Conservation (phyloP, 2,329 filamentous ascomycete species). For the Dactylonectria macrodidyma region DNA sequence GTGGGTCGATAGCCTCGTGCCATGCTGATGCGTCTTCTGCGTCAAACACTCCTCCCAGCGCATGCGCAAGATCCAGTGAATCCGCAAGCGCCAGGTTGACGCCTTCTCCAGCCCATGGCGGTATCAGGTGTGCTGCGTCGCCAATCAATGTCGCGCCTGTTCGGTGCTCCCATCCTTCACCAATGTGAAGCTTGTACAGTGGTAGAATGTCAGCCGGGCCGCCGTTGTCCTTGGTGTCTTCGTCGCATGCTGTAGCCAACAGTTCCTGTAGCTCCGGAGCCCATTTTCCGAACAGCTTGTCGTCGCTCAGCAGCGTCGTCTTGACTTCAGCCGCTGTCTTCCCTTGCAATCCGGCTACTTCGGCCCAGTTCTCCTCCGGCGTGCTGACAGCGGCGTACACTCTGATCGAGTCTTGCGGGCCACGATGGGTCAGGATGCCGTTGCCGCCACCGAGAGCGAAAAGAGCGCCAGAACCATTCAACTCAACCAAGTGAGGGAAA, state of each 20-base stretch:
- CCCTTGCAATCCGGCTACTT: neutral
- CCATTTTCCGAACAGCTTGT: slow-evolving; percentile 46
- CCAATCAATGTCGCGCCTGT: slow-evolving; percentile 65
- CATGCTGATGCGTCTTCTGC: neutral
- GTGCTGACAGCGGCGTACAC: slow-evolving; percentile 49
- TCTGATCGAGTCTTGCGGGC: slow-evolving; percentile 48
- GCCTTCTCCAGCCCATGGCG: slow-evolving; percentile 66
- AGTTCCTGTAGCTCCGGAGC: slow-evolving; percentile 46
- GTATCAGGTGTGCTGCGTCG: slow-evolving; percentile 69
- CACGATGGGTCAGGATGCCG: slow-evolving; percentile 53
- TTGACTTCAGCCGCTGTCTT: slow-evolving; percentile 4
- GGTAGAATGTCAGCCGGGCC: slow-evolving; percentile 36
- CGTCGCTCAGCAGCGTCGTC: slow-evolving; percentile 39
- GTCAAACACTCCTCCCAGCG: slow-evolving; percentile 1
- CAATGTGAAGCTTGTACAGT: slow-evolving; percentile 59
- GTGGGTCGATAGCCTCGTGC: neutral
- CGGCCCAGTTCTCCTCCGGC: slow-evolving; percentile 43
- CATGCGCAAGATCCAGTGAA: slow-evolving; percentile 58
- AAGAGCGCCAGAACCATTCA: slow-evolving; percentile 58
- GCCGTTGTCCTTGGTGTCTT: slow-evolving; percentile 36
- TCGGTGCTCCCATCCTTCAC: slow-evolving; percentile 57
- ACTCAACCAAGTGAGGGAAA: slow-evolving; percentile 55
- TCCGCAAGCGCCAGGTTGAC: slow-evolving; percentile 69
- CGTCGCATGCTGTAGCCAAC: slow-evolving; percentile 46
- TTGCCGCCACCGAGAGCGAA: slow-evolving; percentile 56